Base-by-base conservation (phyloP, 192 early-diverging fungal species). In the Diversispora epigaea region DNA sequence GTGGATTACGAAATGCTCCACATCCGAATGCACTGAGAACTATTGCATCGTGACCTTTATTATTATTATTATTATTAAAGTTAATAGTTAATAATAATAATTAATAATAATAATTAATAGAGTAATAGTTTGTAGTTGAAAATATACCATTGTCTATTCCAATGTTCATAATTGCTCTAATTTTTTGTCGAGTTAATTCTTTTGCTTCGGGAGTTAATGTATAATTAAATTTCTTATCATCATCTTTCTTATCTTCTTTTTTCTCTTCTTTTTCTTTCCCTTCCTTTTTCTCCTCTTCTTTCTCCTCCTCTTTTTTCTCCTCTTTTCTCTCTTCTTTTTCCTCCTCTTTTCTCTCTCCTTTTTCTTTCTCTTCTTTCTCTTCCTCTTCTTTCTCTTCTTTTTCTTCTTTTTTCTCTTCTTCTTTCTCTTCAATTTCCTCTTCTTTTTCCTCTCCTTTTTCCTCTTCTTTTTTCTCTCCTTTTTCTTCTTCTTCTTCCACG, bases 11-110 rank as follows among this genome's bases (percentile, higher is more conserved):
- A 19, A 81, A 52, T 12, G 80, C 77, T 12, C 82, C 82, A 22
- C 82, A 84, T 21, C 82, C 82, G 46, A 84, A 84, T 19, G 82
- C 82, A 8, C 77, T 79, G 8, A 84, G 49, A 3, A 84, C 82
- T 52, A 84, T 84, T 0, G 80, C 76, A 39, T 84, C 80, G 32
- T 84, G 82, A 22, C 80, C 82, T 83, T 64, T 44, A 49, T 10
- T 4, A 62, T 21, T 49, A 40, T 32, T n/a, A 15, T 4, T 15
- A 63, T 22, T 64, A 64, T 54, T 12, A 4, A 2, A 14, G 6
- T n/a, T 46, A 22, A 25, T 14, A 39, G 12, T 22, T 52, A 10
- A 54, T 17, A 0, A 54, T 52, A 14, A 14, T 54, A 17, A 17
- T 52, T 11, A 14, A 54, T 10, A 54, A 14, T 54, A 7, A 54